A percentile compares a stretch with the other conserved stretches of the same genome.
phyloP scores from a whole-genome alignment of 2,329 filamentous ascomycete species.

The Dothistroma septosporum region DNA sequence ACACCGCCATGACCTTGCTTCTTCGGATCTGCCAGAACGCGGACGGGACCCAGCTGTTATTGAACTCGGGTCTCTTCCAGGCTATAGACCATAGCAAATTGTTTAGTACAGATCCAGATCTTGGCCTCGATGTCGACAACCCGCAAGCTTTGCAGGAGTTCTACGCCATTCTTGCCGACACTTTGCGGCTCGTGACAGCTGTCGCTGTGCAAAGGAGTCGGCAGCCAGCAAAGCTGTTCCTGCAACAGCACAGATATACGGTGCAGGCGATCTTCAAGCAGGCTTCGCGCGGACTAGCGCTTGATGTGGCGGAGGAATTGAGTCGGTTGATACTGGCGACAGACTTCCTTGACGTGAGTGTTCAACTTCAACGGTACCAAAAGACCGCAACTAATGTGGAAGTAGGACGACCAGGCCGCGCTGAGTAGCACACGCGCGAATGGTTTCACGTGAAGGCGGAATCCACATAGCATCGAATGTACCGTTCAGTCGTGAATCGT shows the following conservation, averaged over 20 bases:
- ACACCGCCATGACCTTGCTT: conserved; percentile 77
- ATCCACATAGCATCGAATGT: background rate
- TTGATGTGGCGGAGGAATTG: conserved; percentile 79
- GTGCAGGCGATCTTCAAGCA: conserved; percentile 89
- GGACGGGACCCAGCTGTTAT: conserved; percentile 76
- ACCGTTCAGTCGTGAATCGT: background rate
- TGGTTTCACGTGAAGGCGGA: background rate
- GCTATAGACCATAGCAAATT: conserved; percentile 76
- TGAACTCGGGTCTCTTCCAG: conserved; percentile 83
- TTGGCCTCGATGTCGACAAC: conserved; percentile 73
- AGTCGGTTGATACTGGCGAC: conserved; percentile 78
- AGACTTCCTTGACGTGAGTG: conserved; percentile 78
- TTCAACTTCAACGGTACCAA: background rate
- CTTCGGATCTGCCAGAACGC: conserved; percentile 79
- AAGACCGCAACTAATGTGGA: background rate
- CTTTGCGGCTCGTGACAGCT: conserved; percentile 76
- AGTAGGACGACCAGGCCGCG: conserved; percentile 4
- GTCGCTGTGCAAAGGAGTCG: conserved; percentile 76
- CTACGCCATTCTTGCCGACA: conserved; percentile 74
- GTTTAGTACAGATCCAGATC: conserved; percentile 85
- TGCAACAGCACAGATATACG: conserved; percentile 75
- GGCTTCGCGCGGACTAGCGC: conserved; percentile 48
- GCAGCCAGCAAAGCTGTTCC: conserved; percentile 71
- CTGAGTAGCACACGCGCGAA: background rate
- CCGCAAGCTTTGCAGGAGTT: conserved; percentile 70